These are phyloP conservation scores for Colletotrichum sublineola DNA, from an alignment of 2,329 filamentous ascomycete species.

Conservation along the genomic window DNA sequence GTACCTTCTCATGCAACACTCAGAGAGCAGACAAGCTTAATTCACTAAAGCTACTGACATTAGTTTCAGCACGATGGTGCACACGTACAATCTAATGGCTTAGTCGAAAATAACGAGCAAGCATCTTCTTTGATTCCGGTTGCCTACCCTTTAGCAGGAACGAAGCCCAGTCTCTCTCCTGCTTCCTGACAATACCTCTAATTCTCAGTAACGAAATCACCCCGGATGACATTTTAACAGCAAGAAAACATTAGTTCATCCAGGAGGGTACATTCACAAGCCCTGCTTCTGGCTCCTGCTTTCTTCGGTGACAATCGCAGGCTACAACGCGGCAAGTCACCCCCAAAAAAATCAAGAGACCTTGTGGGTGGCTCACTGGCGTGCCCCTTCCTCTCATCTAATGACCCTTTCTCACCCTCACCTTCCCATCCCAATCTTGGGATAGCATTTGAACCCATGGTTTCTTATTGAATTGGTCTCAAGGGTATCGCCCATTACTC, in stretches of 20 bases:
- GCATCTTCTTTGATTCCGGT: neutral
- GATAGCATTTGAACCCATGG: neutral
- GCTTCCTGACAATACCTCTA: too few species aligned
- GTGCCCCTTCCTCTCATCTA: neutral
- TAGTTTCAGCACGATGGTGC: neutral
- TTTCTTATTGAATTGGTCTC: neutral
- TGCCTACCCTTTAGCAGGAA: neutral
- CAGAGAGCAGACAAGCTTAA: neutral
- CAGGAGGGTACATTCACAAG: neutral
- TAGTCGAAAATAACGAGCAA: too few species aligned
- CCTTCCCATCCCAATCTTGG: neutral
- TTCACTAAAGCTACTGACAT: neutral
- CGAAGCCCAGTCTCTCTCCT: too few species aligned
- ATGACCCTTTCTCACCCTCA: neutral
- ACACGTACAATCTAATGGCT: too few species aligned
- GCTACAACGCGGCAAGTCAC: neutral
- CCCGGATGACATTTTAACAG: neutral
- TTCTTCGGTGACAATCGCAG: neutral
- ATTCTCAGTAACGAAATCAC: neutral
- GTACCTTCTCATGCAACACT: neutral
- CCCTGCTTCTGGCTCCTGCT: neutral
- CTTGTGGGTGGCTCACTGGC: neutral
- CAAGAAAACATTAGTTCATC: neutral
- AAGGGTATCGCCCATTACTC: neutral
- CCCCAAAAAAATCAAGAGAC: neutral